phyloP scores from a whole-genome alignment of 805 yeast genomes.

The Saccharomyces paradoxus region DNA sequence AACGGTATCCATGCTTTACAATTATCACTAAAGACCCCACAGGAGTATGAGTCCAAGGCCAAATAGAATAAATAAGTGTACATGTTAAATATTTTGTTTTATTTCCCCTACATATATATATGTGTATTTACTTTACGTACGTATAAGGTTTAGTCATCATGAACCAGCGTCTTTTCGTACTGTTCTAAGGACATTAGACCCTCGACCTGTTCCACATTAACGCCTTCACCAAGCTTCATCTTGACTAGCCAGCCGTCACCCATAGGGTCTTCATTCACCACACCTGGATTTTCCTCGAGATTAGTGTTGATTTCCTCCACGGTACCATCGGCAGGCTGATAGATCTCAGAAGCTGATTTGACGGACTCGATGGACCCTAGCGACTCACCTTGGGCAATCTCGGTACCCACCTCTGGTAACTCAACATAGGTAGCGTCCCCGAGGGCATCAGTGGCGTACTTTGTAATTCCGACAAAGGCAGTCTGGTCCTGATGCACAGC shows the following conservation, averaged over 20 bases:
- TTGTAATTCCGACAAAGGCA: slow-evolving; percentile 87
- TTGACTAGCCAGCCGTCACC: slow-evolving; percentile 92
- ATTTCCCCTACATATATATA: not conserved
- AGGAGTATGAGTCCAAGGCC: slow-evolving; percentile 35
- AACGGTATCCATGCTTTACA: slow-evolving; percentile 85
- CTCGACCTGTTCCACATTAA: slow-evolving; percentile 35
- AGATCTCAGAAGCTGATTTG: slow-evolving; percentile 88
- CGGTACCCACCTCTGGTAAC: slow-evolving; percentile 65
- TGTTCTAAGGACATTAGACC: slow-evolving; percentile 48
- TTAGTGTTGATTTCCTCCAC: slow-evolving; percentile 61
- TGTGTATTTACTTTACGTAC: not conserved
- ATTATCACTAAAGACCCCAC: slow-evolving; percentile 68
- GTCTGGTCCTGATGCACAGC: slow-evolving; percentile 76
- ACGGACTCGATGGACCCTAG: slow-evolving; percentile 93
- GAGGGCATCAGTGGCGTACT: slow-evolving; percentile 89
- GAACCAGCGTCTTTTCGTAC: slow-evolving; percentile 51
- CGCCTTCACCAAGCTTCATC: slow-evolving; percentile 46
- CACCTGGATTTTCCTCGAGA: slow-evolving; percentile 62
- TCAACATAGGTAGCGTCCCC: slow-evolving; percentile 96
- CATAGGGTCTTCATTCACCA: slow-evolving; percentile 82
- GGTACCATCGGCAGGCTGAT: slow-evolving; percentile 77
- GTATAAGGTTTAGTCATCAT: slow-evolving; percentile 34
- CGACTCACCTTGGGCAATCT: slow-evolving; percentile 63
- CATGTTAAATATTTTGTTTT: not conserved
- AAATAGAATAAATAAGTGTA: slow-evolving; percentile 6